Percentiles rank a stretch among this genome's conserved stretches.
Conservation (phyloP, 139 green algal genomes). For the Chlamydomonas eustigma region DNA sequence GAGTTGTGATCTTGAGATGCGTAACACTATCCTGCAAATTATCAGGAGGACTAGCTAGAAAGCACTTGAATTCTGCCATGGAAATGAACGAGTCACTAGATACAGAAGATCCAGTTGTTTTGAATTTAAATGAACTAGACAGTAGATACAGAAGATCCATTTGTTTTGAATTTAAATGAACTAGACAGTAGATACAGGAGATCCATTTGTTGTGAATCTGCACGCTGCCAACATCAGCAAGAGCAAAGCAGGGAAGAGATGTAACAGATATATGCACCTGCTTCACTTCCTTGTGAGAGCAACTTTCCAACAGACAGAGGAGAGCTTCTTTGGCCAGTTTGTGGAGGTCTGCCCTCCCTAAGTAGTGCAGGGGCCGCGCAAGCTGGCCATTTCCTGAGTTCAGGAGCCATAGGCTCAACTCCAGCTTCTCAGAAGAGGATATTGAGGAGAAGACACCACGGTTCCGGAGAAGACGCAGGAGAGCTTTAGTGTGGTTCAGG, state of each 20-base stretch:
- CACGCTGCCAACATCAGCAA: too few species aligned
- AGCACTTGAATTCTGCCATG: neutral
- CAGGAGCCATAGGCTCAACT: neutral
- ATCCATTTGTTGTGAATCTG: too few species aligned
- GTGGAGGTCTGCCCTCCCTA: constrained; percentile 36
- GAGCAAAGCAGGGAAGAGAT: too few species aligned
- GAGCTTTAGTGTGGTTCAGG: constrained; percentile 44
- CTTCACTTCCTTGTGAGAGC: constrained; percentile 27
- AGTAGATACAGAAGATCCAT: neutral
- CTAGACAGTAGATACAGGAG: neutral
- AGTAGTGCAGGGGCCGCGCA: constrained; percentile 27
- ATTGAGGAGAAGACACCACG: constrained; percentile 29
- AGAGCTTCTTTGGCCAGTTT: constrained; percentile 57
- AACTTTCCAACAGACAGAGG: constrained; percentile 52
- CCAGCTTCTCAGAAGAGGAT: neutral
- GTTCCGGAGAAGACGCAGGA: constrained; percentile 56
- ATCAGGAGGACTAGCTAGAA: too few species aligned
- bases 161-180: neutral
- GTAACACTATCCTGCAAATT: too few species aligned
- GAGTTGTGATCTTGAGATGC: too few species aligned
- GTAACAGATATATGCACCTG: constrained; percentile 17
- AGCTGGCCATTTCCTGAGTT: neutral
- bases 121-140: neutral
- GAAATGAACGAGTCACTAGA: neutral
- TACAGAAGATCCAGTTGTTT: neutral